A percentile compares a stretch with the other conserved stretches of the same genome.
Conservation (phyloP, 2,329 filamentous ascomycete species). For the Ophiocordyceps polyrhachis-furcata region DNA sequence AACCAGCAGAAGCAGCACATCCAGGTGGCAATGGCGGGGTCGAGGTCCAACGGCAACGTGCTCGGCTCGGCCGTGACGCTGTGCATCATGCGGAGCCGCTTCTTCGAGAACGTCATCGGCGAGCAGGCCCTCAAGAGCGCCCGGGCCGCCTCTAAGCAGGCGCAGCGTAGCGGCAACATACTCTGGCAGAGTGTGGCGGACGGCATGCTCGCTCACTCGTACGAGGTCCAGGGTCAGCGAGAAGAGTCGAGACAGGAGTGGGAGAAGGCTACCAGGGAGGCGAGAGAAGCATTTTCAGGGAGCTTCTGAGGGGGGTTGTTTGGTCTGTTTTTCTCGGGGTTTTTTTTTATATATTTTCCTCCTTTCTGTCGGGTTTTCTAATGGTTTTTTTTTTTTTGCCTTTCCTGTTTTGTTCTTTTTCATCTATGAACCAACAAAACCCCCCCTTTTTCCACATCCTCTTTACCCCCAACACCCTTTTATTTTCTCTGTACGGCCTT, state of each 20-base stretch:
- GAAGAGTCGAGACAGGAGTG: conserved; percentile 21
- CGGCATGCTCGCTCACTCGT: conserved; percentile 57
- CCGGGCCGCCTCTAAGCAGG: conserved; percentile 47
- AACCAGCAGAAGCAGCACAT: conserved; percentile 65
- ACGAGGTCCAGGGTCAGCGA: conserved; percentile 50
- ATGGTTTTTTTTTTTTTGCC: background rate
- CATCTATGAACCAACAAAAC: background rate
- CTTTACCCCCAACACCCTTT: background rate
- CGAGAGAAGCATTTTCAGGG: conserved; percentile 21
- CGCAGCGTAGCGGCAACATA: conserved; percentile 49
- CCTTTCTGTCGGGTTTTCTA: background rate
- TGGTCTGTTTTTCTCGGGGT: conserved; percentile 2
- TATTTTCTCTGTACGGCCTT: background rate
- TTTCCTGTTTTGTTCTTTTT: background rate
- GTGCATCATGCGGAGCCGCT: conserved; percentile 65
- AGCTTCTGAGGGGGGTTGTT: conserved; percentile 10
- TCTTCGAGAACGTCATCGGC: conserved; percentile 69
- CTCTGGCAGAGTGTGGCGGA: conserved; percentile 69
- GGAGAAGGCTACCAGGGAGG: conserved; percentile 22
- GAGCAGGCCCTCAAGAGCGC: conserved; percentile 64
- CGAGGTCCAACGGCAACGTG: conserved; percentile 51
- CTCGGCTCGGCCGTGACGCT: conserved; percentile 71
- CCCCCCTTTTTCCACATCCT: background rate
- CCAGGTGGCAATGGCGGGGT: conserved; percentile 49
- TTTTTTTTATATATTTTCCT: background rate